Percentiles rank a stretch among this genome's conserved stretches.
Evolutionary conservation across 306 rosid genomes (phyloP).

Genomic region (Rosa rugosa): DNA sequence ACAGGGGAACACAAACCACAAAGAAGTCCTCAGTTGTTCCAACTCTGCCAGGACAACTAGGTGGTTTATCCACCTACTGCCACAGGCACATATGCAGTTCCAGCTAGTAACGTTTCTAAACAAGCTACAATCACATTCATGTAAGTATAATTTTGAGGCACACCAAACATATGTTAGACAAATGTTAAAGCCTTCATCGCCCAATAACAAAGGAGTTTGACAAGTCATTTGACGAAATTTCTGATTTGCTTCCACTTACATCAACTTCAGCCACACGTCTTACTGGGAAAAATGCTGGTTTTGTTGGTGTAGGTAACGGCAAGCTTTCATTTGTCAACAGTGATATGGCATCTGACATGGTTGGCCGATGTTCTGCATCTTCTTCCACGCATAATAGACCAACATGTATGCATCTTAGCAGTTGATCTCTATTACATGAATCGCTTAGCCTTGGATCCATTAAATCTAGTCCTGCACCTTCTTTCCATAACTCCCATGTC

Average conservation of each 20-base stretch:
- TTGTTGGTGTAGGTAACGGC: background rate
- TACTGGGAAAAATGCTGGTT: background rate
- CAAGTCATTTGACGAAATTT: background rate
- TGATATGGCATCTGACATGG: background rate
- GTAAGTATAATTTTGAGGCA: background rate
- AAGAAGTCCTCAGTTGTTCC: background rate
- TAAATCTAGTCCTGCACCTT: background rate
- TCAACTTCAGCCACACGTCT: background rate
- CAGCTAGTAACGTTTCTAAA: background rate
- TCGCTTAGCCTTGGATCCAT: conserved; percentile 1
- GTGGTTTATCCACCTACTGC: background rate
- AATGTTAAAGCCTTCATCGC: background rate
- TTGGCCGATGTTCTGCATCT: conserved; percentile 2
- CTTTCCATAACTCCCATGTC: conserved; percentile 23
- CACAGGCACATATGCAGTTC: background rate
- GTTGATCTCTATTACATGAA: background rate
- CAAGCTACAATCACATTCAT: background rate
- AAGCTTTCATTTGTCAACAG: conserved; percentile 12
- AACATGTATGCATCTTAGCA: conserved; percentile 12
- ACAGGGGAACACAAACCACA: background rate
- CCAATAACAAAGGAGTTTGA: background rate
- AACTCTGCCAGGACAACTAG: background rate
- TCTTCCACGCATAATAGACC: conserved; percentile 21
- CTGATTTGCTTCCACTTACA: background rate
- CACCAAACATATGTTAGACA: background rate